phyloP scores from a whole-genome alignment of 2,329 filamentous ascomycete genomes.

The Colletotrichum plurivorum region DNA sequence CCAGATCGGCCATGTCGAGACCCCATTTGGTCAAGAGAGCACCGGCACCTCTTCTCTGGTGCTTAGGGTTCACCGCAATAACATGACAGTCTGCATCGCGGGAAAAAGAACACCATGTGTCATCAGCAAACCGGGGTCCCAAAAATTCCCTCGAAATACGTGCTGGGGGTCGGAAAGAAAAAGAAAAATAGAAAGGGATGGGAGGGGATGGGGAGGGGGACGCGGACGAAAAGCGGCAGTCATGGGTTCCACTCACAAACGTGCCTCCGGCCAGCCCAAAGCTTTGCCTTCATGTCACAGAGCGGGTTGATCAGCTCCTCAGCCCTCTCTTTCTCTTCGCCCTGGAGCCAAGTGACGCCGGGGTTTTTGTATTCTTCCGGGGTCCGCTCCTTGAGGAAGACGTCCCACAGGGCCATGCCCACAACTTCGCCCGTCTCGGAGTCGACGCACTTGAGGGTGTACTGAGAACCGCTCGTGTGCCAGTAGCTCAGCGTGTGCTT shows the following conservation, averaged over 20 bases:
- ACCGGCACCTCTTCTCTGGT: slow-evolving; percentile 60
- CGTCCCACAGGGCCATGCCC: slow-evolving; percentile 63
- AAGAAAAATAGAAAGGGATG: background rate
- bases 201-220: too few relatives aligned
- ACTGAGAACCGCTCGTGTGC: slow-evolving; percentile 56
- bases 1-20: slow-evolving; percentile 50
- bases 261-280: slow-evolving; percentile 55
- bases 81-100: slow-evolving; percentile 53
- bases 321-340: slow-evolving; percentile 57
- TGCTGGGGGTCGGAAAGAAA: slow-evolving; percentile 11
- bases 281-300: slow-evolving; percentile 56
- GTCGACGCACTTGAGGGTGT: slow-evolving; percentile 64
- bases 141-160: slow-evolving; percentile 3
- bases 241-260: slow-evolving; percentile 54
- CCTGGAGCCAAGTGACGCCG: slow-evolving; percentile 61
- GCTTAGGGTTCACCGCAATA: slow-evolving; percentile 59
- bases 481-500: slow-evolving; percentile 56
- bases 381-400: slow-evolving; percentile 54
- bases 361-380: slow-evolving; percentile 59
- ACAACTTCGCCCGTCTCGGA: slow-evolving; percentile 57
- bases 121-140: slow-evolving; percentile 21
- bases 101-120: slow-evolving; percentile 21
- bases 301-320: slow-evolving; percentile 59
- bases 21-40: slow-evolving; percentile 58
- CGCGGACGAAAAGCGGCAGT: background rate